These are phyloP conservation scores for Epichloe coenophiala DNA, from an alignment of 2,329 filamentous ascomycete genomes.

Conservation along the genomic window DNA sequence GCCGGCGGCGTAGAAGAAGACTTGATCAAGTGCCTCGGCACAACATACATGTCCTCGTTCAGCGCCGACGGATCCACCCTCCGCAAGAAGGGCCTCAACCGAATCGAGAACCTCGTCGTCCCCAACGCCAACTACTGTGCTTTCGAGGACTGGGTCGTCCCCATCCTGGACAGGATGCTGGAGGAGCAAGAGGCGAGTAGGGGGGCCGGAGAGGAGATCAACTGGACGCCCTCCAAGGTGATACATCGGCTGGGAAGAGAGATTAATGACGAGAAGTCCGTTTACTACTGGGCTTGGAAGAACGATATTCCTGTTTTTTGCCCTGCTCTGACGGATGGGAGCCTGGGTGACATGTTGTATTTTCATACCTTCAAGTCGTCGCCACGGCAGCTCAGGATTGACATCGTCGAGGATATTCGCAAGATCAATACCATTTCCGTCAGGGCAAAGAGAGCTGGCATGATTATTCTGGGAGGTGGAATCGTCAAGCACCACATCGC, in stretches of 20 bases:
- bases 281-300: constrained; percentile 96
- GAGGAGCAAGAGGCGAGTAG: constrained; percentile 80
- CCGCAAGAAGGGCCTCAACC: constrained; percentile 76
- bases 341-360: constrained; percentile 94
- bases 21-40: constrained; percentile 92
- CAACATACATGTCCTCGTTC: constrained; percentile 87
- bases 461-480: constrained; percentile 90
- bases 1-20: constrained; percentile 95
- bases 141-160: constrained; percentile 96
- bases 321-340: constrained; percentile 88
- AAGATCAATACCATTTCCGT: constrained; percentile 87
- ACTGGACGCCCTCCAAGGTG: constrained; percentile 90
- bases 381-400: constrained; percentile 67
- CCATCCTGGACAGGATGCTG: constrained; percentile 88
- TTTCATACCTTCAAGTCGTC: constrained; percentile 93
- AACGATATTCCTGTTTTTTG: constrained; percentile 97
- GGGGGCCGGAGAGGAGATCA: constrained; percentile 52
- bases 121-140: constrained; percentile 92
- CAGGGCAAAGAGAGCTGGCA: constrained; percentile 73
- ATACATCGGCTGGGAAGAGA: constrained; percentile 84
- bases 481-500: constrained; percentile 98
- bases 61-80: constrained; percentile 61
- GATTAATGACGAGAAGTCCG: constrained; percentile 82
- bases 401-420: constrained; percentile 89
- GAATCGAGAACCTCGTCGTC: constrained; percentile 90